phyloP scores from a whole-genome alignment of 345 rosid species.

The Hibiscus trionum region DNA sequence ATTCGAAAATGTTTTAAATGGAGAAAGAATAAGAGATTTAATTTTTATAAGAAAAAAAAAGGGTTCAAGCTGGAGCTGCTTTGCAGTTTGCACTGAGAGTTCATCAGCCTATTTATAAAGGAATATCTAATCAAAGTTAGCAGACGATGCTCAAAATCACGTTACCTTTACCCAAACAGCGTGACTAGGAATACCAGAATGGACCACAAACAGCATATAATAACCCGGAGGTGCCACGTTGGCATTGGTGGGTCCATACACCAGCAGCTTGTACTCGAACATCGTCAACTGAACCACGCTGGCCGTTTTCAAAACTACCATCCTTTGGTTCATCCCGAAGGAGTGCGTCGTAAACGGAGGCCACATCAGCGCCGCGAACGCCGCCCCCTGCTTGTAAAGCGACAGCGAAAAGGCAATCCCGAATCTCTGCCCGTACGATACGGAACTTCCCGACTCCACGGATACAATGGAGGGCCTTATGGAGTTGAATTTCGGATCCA shows the following conservation, averaged over 20 bases:
- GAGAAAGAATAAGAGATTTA: too few species aligned
- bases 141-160: not conserved
- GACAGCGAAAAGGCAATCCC: slow-evolving; percentile 34
- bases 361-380: slow-evolving; percentile 24
- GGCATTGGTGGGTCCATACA: slow-evolving; percentile 25
- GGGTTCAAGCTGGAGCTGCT: too few species aligned
- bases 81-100: too few species aligned
- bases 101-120: too few species aligned
- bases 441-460: slow-evolving; percentile 32
- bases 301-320: slow-evolving; percentile 27
- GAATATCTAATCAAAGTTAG: not conserved
- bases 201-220: slow-evolving; percentile 50
- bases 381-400: slow-evolving; percentile 6
- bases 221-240: slow-evolving; percentile 51
- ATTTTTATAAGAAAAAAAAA: too few species aligned
- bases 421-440: slow-evolving; percentile 31
- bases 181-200: slow-evolving; percentile 38
- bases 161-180: slow-evolving; percentile 41
- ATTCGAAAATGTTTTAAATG: too few species aligned
- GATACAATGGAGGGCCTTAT: slow-evolving; percentile 53
- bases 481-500: slow-evolving; percentile 27
- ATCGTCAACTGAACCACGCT: slow-evolving; percentile 14
- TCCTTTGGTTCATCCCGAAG: slow-evolving; percentile 51
- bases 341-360: slow-evolving; percentile 62
- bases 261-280: slow-evolving; percentile 26